Evolutionary conservation across 2,329 filamentous ascomycete species (phyloP).

Genomic region (Polychaeton citri): DNA sequence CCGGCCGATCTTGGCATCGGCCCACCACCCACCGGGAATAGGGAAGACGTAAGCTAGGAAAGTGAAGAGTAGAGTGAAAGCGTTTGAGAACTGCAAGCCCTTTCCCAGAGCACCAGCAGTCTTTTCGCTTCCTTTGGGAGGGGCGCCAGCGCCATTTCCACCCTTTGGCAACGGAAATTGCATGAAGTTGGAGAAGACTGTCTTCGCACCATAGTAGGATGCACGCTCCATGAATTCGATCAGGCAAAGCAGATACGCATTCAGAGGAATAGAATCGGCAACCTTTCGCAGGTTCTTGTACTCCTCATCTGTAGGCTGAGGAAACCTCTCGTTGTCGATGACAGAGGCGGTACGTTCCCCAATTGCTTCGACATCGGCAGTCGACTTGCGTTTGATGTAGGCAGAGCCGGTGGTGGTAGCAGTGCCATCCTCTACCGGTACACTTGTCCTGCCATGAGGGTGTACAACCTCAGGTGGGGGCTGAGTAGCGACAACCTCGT

Average conservation of each 20-base stretch:
- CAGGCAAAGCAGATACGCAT: slow-evolving; percentile 44
- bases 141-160: slow-evolving; percentile 23
- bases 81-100: slow-evolving; percentile 41
- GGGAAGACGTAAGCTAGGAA: slow-evolving; percentile 47
- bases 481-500: slow-evolving; percentile 28
- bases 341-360: slow-evolving; percentile 10
- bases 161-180: slow-evolving; percentile 43
- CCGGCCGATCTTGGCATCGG: slow-evolving; percentile 12
- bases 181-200: slow-evolving; percentile 48
- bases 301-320: slow-evolving; percentile 35
- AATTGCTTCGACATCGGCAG: slow-evolving; percentile 10
- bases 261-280: slow-evolving; percentile 36
- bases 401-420: slow-evolving; percentile 4
- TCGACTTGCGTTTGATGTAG: slow-evolving; percentile 6
- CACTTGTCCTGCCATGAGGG: slow-evolving; percentile 7
- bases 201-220: slow-evolving; percentile 45
- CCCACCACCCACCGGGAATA: slow-evolving; percentile 21
- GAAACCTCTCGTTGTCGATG: slow-evolving; percentile 11
- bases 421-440: slow-evolving; percentile 9
- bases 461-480: slow-evolving; percentile 7
- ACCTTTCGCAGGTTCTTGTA: slow-evolving; percentile 32
- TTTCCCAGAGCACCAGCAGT: slow-evolving; percentile 45
- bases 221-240: slow-evolving; percentile 50
- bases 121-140: slow-evolving; percentile 17
- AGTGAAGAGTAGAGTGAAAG: slow-evolving; percentile 41